These are phyloP conservation scores for Ricinus communis DNA, from an alignment of 345 rosid species.

Conservation along the genomic window DNA sequence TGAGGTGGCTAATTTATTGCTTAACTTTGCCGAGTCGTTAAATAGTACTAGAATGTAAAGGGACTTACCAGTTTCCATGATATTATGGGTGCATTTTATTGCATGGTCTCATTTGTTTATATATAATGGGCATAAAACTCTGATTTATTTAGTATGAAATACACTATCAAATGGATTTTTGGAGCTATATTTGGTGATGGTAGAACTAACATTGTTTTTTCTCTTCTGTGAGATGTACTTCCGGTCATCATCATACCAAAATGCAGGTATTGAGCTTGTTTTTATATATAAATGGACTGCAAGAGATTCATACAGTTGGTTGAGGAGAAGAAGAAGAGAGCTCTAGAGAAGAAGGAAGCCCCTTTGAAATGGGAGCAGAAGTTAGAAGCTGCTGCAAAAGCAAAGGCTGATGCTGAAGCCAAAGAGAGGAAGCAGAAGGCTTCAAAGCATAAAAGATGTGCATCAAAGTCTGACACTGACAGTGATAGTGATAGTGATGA, in stretches of 20 bases:
- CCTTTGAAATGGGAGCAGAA: constrained; percentile 96
- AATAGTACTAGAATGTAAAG: too few species aligned
- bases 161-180: not conserved
- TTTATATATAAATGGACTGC: constrained; percentile 75
- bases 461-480: constrained; percentile 43
- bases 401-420: constrained; percentile 63
- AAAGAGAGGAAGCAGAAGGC: constrained; percentile 56
- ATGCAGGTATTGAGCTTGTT: constrained; percentile 82
- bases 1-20: not conserved
- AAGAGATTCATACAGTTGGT: constrained; percentile 93
- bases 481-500: constrained; percentile 45
- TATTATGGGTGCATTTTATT: too few species aligned
- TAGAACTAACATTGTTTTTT: constrained; percentile 84
- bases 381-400: constrained; percentile 86
- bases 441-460: constrained; percentile 49
- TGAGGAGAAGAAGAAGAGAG: constrained; percentile 87
- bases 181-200: constrained; percentile 10
- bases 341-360: constrained; percentile 78
- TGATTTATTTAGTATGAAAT: not conserved
- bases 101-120: not conserved
- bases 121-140: not conserved
- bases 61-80: too few species aligned
- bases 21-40: not conserved
- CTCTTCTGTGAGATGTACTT: constrained; percentile 98
- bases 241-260: constrained; percentile 67